Conservation (phyloP, 2,329 filamentous ascomycete species). For the Neurospora crassa region DNA sequence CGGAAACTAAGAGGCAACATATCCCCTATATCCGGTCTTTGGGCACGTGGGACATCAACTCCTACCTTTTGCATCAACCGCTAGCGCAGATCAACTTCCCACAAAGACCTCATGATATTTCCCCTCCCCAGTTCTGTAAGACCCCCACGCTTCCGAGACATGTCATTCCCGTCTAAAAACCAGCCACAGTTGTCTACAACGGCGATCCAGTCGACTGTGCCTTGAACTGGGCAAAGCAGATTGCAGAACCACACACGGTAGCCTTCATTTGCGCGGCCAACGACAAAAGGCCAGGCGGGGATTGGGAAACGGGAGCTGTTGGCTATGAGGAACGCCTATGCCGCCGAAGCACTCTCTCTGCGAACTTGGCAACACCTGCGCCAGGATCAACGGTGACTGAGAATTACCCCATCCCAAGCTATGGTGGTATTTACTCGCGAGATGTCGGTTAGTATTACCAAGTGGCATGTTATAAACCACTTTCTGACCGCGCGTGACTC, state of each 20-base stretch:
- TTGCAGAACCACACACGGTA: slow-evolving; percentile 33
- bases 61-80: slow-evolving; percentile 46
- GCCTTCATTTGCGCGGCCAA: slow-evolving; percentile 67
- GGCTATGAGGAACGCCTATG: slow-evolving; percentile 66
- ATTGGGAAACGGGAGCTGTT: slow-evolving; percentile 58
- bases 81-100: slow-evolving; percentile 33
- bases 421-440: slow-evolving; percentile 60
- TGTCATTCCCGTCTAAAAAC: slow-evolving; percentile 11
- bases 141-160: neutral
- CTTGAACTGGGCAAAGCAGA: slow-evolving; percentile 40
- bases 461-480: neutral
- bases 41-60: slow-evolving; percentile 46
- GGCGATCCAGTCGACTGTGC: slow-evolving; percentile 53
- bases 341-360: slow-evolving; percentile 63
- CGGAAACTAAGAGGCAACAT: slow-evolving; percentile 61
- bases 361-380: slow-evolving; percentile 54
- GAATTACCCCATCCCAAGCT: slow-evolving; percentile 64
- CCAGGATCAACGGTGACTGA: slow-evolving; percentile 31
- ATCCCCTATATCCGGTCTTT: slow-evolving; percentile 54
- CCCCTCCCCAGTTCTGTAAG: slow-evolving; percentile 35
- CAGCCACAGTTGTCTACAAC: slow-evolving; percentile 34
- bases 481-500: neutral
- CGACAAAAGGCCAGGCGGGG: slow-evolving; percentile 67
- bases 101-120: slow-evolving; percentile 26
- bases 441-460: slow-evolving; percentile 44